phyloP scores from a whole-genome alignment of 495 filamentous ascomycete species.

The Aspergillus egyptiacus region DNA sequence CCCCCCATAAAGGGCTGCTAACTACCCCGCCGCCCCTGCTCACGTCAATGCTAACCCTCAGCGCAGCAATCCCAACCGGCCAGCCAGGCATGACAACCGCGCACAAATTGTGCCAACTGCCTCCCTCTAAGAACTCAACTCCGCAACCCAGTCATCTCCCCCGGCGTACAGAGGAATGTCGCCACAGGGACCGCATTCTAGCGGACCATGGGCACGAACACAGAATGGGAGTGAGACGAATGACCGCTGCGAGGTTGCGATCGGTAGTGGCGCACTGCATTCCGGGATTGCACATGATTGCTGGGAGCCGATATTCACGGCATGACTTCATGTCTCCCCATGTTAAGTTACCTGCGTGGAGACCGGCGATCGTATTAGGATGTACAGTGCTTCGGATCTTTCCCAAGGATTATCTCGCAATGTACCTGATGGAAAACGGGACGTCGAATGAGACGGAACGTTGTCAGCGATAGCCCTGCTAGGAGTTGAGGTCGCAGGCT shows the following conservation, averaged over 20 bases:
- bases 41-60: background rate
- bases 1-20: background rate
- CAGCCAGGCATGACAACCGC: background rate
- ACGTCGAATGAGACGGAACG: constrained; percentile 20
- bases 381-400: constrained; percentile 18
- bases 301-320: constrained; percentile 55
- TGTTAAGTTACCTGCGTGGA: background rate
- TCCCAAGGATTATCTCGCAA: constrained; percentile 23
- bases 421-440: constrained; percentile 19
- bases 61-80: background rate
- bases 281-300: constrained; percentile 69
- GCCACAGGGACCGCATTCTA: constrained; percentile 70
- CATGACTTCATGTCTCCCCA: background rate
- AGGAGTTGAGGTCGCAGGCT: constrained; percentile 40
- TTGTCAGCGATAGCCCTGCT: constrained; percentile 15
- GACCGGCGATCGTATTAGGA: constrained; percentile 4
- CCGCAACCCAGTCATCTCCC: constrained; percentile 63
- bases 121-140: constrained; percentile 20
- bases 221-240: constrained; percentile 58
- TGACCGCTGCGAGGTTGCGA: constrained; percentile 55
- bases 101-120: constrained; percentile 19
- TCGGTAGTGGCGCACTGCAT: constrained; percentile 77
- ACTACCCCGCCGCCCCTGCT: background rate
- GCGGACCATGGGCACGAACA: constrained; percentile 50
- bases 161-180: constrained; percentile 62